These are phyloP conservation scores for Leccinum fallax DNA, from an alignment of 1,284 basidiomycete species.

Conservation along the genomic window DNA sequence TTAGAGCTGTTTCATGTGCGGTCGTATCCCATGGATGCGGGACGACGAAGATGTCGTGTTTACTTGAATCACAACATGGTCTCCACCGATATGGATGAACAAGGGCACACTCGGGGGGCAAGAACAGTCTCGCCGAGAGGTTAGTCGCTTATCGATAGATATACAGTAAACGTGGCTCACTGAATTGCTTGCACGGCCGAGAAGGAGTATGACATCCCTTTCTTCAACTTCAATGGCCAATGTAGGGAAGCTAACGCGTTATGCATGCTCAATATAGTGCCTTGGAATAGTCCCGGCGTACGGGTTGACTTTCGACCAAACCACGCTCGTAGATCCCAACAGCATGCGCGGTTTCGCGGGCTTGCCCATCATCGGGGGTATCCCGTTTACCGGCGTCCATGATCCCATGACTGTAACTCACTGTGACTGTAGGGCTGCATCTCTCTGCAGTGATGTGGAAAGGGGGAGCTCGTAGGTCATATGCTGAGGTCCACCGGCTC, in stretches of 20 bases:
- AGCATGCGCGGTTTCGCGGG: background rate
- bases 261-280: slow-evolving; percentile 6
- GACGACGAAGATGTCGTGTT: background rate
- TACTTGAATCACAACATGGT: background rate
- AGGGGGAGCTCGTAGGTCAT: too few relatives aligned
- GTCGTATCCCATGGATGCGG: background rate
- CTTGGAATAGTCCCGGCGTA: slow-evolving; percentile 16
- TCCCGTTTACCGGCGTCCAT: too few relatives aligned
- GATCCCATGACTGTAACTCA: too few relatives aligned
- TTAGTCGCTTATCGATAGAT: too few relatives aligned
- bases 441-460: too few relatives aligned
- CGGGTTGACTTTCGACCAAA: background rate
- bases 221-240: background rate
- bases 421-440: too few relatives aligned
- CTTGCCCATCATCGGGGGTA: slow-evolving; percentile 14
- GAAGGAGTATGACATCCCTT: background rate
- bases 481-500: too few relatives aligned
- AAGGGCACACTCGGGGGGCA: background rate
- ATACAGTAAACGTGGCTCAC: too few relatives aligned
- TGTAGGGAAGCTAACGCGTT: background rate
- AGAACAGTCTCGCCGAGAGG: background rate
- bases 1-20: background rate
- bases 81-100: background rate
- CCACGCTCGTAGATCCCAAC: too few relatives aligned
- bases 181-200: too few relatives aligned